Evolutionary conservation across 306 rosid genomes (phyloP).

Genomic region (Prosopis cineraria): DNA sequence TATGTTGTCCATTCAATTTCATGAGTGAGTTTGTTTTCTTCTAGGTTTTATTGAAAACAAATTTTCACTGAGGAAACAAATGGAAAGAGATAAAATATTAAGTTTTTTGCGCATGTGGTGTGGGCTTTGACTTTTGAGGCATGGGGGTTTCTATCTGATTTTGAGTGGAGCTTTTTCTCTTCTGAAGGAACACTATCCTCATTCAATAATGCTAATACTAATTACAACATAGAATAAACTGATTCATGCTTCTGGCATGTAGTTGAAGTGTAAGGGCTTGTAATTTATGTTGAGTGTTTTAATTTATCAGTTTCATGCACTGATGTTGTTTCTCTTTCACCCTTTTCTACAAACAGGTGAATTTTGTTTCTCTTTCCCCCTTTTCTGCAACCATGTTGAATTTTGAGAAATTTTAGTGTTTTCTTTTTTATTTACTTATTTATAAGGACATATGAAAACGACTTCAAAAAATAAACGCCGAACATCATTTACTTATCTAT

Average conservation of each 20-base stretch:
- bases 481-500: constrained; percentile 41
- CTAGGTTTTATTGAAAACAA: background rate
- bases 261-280: background rate
- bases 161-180: background rate
- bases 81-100: background rate
- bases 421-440: background rate
- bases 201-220: background rate
- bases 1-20: too few species aligned
- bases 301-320: constrained; percentile 72
- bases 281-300: background rate
- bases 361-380: constrained; percentile 30
- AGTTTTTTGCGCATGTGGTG: background rate
- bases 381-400: background rate
- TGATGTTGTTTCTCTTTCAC: too few species aligned
- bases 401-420: background rate
- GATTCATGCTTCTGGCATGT: background rate
- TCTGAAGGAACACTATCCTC: background rate
- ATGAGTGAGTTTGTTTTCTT: background rate
- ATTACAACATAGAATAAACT: background rate
- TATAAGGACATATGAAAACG: background rate
- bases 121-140: constrained; percentile 1
- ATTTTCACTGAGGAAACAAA: background rate
- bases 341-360: too few species aligned
- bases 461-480: constrained; percentile 22
- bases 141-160: constrained; percentile 2